Evolutionary conservation across 2,329 filamentous ascomycete genomes (phyloP), one percentile per base, ranked within the genome.

Genomic region (Teratosphaeriaceae sp.): DNA sequence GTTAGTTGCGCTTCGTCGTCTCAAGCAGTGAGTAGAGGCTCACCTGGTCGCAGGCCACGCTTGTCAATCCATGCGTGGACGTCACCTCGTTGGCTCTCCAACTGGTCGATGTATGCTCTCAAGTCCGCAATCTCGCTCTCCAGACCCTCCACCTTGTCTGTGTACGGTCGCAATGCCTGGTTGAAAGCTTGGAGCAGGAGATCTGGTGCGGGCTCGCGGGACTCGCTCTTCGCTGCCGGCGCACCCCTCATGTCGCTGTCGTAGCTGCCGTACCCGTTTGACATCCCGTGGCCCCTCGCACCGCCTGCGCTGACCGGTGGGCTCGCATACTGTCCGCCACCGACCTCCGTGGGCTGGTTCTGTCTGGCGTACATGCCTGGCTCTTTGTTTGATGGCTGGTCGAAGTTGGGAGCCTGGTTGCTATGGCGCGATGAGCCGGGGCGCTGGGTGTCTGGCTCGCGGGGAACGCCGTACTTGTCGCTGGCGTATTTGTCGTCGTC

Each of bases 1-100:
- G 38, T 43, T 47, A 47, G 41, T 35, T 27, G n/a, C 19, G 24
- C 23, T 21, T 1, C 1, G 5, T 40, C 16, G 13, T 11, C 3
- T 15, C 7, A 7, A 19, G 15, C 20, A 13, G n/a, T 21, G 15
- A 27, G 21, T 26, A 5, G 6, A 30, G 12, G 52, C 67, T 45
- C 61, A 75, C 72, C 72, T 48, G 72, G 72, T 55, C 72, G 61
- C 39, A 75, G 53, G 18, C 72, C 72, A 30, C 72, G 64, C 65
- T 76, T 76, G 62, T 76, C 72, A 43, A 76, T 75, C 72, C 72
- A 76, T 38, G 67, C 65, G 57, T 74, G 70, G 24, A 76, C 68
- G 46, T 76, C 72, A 21, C 64, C 63, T 48, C 71, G 63, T 65
- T 75, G 70, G 48, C 66, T 61, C 60, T 75, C 72, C 48, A 75